Conservation (phyloP, 2,329 filamentous ascomycete genomes). For the Stromatinia cepivora region DNA sequence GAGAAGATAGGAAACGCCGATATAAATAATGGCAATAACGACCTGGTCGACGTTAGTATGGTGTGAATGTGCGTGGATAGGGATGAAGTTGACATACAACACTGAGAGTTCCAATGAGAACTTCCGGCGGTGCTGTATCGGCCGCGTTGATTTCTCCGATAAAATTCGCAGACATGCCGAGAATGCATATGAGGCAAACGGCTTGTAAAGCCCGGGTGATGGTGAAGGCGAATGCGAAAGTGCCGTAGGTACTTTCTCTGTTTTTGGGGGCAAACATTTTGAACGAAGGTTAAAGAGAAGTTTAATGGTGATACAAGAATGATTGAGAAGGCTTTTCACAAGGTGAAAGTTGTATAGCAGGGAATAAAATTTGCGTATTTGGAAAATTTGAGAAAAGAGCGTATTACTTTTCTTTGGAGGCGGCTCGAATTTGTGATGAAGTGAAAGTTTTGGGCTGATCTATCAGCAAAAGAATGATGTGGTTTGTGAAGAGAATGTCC, state of each 20-base stretch:
- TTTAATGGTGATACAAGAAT: not conserved
- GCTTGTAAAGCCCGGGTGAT: conserved; percentile 70
- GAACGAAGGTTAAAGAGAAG: conserved; percentile 9
- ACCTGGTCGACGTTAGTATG: conserved; percentile 48
- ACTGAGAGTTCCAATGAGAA: conserved; percentile 75
- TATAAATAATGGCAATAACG: conserved; percentile 50
- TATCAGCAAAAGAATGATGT: conserved; percentile 36
- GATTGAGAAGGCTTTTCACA: not conserved
- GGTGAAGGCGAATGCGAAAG: conserved; percentile 77
- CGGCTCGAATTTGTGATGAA: conserved; percentile 13
- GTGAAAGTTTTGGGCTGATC: conserved; percentile 32
- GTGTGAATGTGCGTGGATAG: not conserved
- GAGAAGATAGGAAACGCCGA: conserved; percentile 80
- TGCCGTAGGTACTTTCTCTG: conserved; percentile 48
- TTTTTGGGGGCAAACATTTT: conserved; percentile 28
- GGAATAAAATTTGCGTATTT: not conserved
- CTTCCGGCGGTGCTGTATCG: conserved; percentile 64
- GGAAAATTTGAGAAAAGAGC: not conserved
- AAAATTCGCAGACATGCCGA: conserved; percentile 81
- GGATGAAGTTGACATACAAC: conserved; percentile 60
- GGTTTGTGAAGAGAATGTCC: conserved; percentile 38
- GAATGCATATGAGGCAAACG: conserved; percentile 70
- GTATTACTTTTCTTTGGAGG: not conserved
- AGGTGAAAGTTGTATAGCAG: not conserved
- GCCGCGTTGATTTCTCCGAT: conserved; percentile 71